Evolutionary conservation across 2,329 filamentous ascomycete species (phyloP), one percentile per base, ranked within the genome.

Genomic region (Colletotrichum kahawae): DNA sequence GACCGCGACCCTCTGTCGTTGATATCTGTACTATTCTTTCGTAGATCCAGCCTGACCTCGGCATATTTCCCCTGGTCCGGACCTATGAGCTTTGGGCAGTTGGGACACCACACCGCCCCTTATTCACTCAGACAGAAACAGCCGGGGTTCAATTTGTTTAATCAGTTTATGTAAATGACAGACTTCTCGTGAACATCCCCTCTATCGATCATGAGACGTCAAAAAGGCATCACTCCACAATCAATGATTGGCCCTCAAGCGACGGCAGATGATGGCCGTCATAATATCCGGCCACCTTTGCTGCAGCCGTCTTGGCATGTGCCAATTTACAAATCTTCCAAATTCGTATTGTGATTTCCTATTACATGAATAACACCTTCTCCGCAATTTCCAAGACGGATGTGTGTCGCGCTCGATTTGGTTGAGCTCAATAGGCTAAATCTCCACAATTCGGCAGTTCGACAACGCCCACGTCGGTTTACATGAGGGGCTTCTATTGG

Each of bases 371-470:
- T 18, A 9, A 29, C 27, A 12, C 31, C 31, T 43, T 57, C 65
- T 59, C 67, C 67, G 56, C 67, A 64, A 27, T 21, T 8, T 13
- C 57, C n/a, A 18, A 34, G 59, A 34, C 31, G n/a, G 33, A 56
- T 13, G 31, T 24, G 36, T 27, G 31, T 66, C 29, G 54, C 27
- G 21, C 66, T 60, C 66, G 24, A 16, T 59, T 67, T 36, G 34
- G 48, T 21, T 18, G 16, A 16, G 29, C 2, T n/a, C 7, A 70
- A 70, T 18, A 70, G 67, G 56, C 67, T 70, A 70, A 70, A 70
- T 70, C 57, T 54, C 67, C 57, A 48, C 67, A 36, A 27, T 34
- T 70, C 67, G 67, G 67, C 59, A 70, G 59, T 62, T 70, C 10
- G 48, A n/a, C 1, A 21, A 0, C 38, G 14, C n/a, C 31, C 67